Base-by-base conservation (phyloP, 1,284 basidiomycete genomes). In the Rhodotorula mucilaginosa region DNA sequence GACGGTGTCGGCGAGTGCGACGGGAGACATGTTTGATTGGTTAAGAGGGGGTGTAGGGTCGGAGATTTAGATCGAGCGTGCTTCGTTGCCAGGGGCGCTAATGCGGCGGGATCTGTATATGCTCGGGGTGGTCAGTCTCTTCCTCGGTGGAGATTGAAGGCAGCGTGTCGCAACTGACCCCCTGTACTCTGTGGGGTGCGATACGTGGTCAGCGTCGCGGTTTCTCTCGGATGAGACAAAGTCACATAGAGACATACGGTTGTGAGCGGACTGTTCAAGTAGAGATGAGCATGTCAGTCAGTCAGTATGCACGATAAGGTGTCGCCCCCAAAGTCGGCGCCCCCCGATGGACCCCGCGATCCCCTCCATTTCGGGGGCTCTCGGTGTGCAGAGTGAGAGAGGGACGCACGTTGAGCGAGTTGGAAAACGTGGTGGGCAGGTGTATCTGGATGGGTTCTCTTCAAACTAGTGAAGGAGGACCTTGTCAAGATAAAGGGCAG, bases 11-110 rank as follows among this genome's bases (percentile, higher is more conserved):
- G 56, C 18, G 57, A 68, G 61, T 19, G 67, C 31, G 49, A 80
- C 81, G 29, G 82, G 82, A 47, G 82, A 80, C 82, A 83, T 83
- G 51, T 26, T 26, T 64, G 19, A 47, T 26, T 6, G 19, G 51
- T 26, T 6, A 7, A 39, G 21, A 54, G 61, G 2, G 64, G 52
- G 67, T 23, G 65, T 44, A 46, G 68, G 23, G 26, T 52, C 13
- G 52, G n/a, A 65, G 58, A 59, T 69, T 81, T 76, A 75, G 62
- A 59, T 58, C 4, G 68, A 80, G 72, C 74, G 51, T 48, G 39
- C 39, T 61, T 58, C 34, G 46, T 58, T 54, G 59, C 63, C 63
- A 54, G 63, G 63, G 63, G 63, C 63, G 63, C 54, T 64, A 44
- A 64, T 54, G 63, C 63, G 63, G 52, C 52, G 44, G 18, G 63